Base-by-base conservation (phyloP, 148 eudicot genomes). In the Pouteria glomerata region DNA sequence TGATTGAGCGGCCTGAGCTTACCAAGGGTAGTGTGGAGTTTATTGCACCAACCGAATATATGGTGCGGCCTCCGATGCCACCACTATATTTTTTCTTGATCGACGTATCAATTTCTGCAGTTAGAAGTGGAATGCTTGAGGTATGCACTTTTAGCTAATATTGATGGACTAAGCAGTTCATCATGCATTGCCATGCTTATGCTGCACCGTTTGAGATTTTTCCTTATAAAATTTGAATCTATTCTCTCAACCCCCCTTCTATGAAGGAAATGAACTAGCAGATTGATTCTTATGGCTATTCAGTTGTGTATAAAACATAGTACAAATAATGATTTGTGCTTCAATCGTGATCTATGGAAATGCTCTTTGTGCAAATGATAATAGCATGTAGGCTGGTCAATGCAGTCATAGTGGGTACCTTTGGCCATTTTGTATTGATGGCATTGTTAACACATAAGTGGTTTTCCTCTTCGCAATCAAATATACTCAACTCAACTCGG, bases 31-130 rank as follows among this genome's bases (percentile, higher is more conserved):
- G 96, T 76, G 92, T 91, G 68, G 99, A 95, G 66, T 95, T 84
- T 78, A 86, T 95, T 88, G 99, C 99, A 66, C 97, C 99, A 74
- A 86, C 97, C 35, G 99, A 95, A 71, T 95, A 95, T 72, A 95
- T 95, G 99, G 97, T 95, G 83, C 99, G 99, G 50, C 96, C 99
- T 52, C 99, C 99, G 24, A 91, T 95, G 99, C 99, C 99, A 3
- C 97, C 99, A 35, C 69, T 88, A 29, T 95, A 86, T 77, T 91
- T 95, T 79, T 95, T 95, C 79, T 88, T 95, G 79, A 95, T 95
- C n/a, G 99, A 95, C 73, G 99, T 92, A 57, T 91, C 99, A 44
- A 74, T 85, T 63, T 89, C 94, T 71, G 97, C 99, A 8, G 93
- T 88, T 57, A 83, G 83, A 82, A 95, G 97, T 84, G 99, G 99